Conservation (phyloP, 352 stramenopile species). For the Thraustotheca clavata region DNA sequence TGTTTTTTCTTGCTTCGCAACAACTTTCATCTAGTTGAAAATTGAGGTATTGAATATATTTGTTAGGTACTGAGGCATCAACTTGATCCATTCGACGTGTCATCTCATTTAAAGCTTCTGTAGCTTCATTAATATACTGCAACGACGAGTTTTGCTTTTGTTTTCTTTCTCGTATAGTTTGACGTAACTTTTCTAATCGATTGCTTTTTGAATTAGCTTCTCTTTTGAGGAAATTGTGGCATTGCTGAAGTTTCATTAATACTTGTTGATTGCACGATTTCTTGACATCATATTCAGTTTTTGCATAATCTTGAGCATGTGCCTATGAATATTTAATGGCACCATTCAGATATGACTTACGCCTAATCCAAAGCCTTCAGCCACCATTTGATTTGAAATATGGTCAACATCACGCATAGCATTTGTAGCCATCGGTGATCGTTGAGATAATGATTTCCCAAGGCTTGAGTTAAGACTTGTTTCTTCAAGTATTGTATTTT, state of each 20-base stretch:
- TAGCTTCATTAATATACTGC: constrained; percentile 71
- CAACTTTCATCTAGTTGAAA: constrained; percentile 17
- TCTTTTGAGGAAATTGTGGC: constrained; percentile 53
- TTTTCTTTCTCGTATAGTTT: constrained; percentile 54
- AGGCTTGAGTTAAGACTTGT: neutral
- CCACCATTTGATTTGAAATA: neutral
- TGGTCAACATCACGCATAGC: neutral
- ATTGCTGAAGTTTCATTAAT: constrained; percentile 63
- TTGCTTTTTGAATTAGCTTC: constrained; percentile 56
- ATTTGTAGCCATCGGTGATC: neutral
- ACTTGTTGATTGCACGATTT: constrained; percentile 72
- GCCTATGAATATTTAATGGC: constrained; percentile 18
- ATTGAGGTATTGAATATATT: constrained; percentile 26
- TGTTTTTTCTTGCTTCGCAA: constrained; percentile 47
- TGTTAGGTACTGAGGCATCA: constrained; percentile 40
- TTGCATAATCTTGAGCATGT: constrained; percentile 70
- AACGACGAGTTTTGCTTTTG: constrained; percentile 53
- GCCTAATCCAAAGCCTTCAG: constrained; percentile 42
- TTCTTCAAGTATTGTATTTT: constrained; percentile 1
- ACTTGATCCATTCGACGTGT: constrained; percentile 53
- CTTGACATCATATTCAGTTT: constrained; percentile 67
- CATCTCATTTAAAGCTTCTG: constrained; percentile 69
- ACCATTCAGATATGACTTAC: neutral
- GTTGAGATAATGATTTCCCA: constrained; percentile 1
- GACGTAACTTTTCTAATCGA: constrained; percentile 45